Percentiles rank a stretch among this genome's conserved stretches.
Evolutionary conservation across 768 basidiomycete species (phyloP).

Genomic region (Dioszegia hungarica): DNA sequence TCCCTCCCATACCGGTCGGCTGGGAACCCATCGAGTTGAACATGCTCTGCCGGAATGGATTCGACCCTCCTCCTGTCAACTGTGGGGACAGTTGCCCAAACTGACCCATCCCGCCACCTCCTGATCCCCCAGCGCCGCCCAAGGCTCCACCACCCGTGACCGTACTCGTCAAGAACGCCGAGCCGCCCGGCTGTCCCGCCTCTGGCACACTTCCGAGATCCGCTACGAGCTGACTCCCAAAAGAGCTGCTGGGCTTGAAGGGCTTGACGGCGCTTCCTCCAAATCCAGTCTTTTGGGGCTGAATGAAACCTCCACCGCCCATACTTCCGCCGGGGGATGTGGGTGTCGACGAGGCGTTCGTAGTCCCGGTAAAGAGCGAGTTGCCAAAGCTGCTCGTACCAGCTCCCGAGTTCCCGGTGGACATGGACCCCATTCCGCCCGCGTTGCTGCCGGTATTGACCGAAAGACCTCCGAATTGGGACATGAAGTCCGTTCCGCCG

Average conservation of each 20-base stretch:
- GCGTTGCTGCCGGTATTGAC: background rate
- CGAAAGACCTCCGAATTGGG: constrained; percentile 26
- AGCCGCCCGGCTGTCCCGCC: background rate
- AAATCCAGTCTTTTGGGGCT: constrained; percentile 56
- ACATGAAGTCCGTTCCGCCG: constrained; percentile 14
- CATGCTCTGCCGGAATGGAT: constrained; percentile 21
- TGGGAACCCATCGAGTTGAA: constrained; percentile 7
- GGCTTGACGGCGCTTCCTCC: constrained; percentile 60
- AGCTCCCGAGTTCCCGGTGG: too few relatives aligned
- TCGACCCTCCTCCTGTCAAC: constrained; percentile 11
- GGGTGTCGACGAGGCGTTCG: constrained; percentile 21
- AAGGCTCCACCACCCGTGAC: background rate
- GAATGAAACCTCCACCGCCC: constrained; percentile 44
- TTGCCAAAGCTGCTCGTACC: constrained; percentile 50
- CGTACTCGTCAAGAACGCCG: background rate
- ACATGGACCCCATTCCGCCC: constrained; percentile 28
- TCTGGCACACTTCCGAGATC: constrained; percentile 68
- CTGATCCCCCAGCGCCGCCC: background rate
- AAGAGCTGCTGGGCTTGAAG: constrained; percentile 76
- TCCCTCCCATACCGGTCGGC: too few relatives aligned
- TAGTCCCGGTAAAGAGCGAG: constrained; percentile 51
- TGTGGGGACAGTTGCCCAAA: constrained; percentile 13
- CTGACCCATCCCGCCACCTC: background rate
- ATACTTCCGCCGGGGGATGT: background rate
- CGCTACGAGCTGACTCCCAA: constrained; percentile 70